Evolutionary conservation across 2,329 filamentous ascomycete genomes (phyloP).

Genomic region (Phaeosphaeria sp.): DNA sequence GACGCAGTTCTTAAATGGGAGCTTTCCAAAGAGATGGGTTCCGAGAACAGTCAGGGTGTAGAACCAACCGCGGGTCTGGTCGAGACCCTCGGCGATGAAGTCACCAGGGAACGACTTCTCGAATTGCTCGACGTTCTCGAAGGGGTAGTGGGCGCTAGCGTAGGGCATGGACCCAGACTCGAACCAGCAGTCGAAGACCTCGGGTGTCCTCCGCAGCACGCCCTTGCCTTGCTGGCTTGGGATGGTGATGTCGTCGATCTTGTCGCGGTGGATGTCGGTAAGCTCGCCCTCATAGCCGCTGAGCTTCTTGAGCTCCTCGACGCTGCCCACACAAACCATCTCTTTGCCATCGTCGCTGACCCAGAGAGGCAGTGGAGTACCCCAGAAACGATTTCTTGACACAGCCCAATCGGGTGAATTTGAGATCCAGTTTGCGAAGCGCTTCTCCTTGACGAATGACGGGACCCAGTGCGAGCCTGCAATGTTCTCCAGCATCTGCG

Average conservation of each 20-base stretch:
- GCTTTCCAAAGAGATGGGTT: constrained; percentile 81
- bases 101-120: constrained; percentile 85
- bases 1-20: constrained; percentile 95
- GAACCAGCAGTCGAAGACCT: constrained; percentile 98
- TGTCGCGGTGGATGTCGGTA: constrained; percentile 87
- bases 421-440: constrained; percentile 89
- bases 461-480: constrained; percentile 93
- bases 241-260: constrained; percentile 93
- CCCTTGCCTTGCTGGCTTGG: constrained; percentile 89
- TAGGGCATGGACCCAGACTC: constrained; percentile 97
- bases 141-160: constrained; percentile 88
- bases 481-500: constrained; percentile 89
- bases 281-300: constrained; percentile 87
- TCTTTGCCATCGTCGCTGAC: constrained; percentile 89
- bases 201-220: constrained; percentile 77
- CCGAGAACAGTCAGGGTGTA: constrained; percentile 90
- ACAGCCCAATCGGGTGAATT: constrained; percentile 97
- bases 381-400: constrained; percentile 93
- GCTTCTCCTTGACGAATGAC: constrained; percentile 85
- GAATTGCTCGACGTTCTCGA: constrained; percentile 84
- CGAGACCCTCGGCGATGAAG: constrained; percentile 91
- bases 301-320: constrained; percentile 81
- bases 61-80: constrained; percentile 97
- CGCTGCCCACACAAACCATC: constrained; percentile 82
- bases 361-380: constrained; percentile 91